phyloP scores from a whole-genome alignment of 768 basidiomycete genomes.

The Zangia roseola region DNA sequence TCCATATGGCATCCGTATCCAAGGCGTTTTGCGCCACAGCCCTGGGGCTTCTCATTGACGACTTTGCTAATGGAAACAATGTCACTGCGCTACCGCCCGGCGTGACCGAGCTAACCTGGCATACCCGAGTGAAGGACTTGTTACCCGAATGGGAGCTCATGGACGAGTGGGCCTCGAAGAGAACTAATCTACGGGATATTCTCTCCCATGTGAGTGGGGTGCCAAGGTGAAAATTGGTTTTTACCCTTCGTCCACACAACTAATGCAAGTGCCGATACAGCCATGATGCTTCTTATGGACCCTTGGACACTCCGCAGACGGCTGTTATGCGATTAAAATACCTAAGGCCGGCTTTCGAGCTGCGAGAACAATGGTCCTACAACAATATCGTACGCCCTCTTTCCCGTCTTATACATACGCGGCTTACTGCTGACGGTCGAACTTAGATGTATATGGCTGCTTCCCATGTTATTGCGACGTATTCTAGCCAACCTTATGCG shows the following conservation, averaged over 20 bases:
- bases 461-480: slow-evolving; percentile 34
- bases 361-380: slow-evolving; percentile 39
- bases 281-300: slow-evolving; percentile 34
- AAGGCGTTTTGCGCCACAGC: slow-evolving; percentile 41
- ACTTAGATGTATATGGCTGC: slow-evolving; percentile 40
- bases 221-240: slow-evolving; percentile 28
- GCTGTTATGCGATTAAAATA: slow-evolving; percentile 26
- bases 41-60: slow-evolving; percentile 42
- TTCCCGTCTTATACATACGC: neutral
- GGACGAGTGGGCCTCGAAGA: slow-evolving; percentile 39
- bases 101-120: slow-evolving; percentile 34
- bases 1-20: slow-evolving; percentile 37
- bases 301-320: slow-evolving; percentile 25
- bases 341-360: slow-evolving; percentile 33
- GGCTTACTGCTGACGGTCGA: neutral
- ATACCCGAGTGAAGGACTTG: slow-evolving; percentile 36
- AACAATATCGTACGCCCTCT: slow-evolving; percentile 34
- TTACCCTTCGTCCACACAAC: neutral
- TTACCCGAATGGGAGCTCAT: slow-evolving; percentile 43
- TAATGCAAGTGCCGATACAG: slow-evolving; percentile 11
- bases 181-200: slow-evolving; percentile 37
- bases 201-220: slow-evolving; percentile 43
- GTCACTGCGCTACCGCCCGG: slow-evolving; percentile 33
- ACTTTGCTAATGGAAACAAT: slow-evolving; percentile 37
- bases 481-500: slow-evolving; percentile 33